Conservation (phyloP, 106 monocot species). For the Dendrobium chrysotoxum region DNA sequence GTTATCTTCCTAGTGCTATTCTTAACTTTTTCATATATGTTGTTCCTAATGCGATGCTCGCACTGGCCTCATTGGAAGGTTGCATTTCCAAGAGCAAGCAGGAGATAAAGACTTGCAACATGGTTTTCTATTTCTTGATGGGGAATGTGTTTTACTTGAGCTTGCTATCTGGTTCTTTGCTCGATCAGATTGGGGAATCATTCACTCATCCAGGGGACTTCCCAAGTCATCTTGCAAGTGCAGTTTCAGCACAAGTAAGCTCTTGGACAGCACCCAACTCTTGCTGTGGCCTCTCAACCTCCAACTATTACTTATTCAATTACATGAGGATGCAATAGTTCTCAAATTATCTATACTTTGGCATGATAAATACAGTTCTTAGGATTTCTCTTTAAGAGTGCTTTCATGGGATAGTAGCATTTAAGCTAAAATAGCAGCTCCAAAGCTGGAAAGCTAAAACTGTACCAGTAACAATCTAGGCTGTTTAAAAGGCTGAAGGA, state of each 20-base stretch:
- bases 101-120: conserved; percentile 67
- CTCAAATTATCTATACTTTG: too few relatives aligned
- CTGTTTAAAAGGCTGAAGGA: too few relatives aligned
- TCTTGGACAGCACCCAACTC: background rate
- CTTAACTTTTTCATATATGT: conserved; percentile 72
- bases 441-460: too few relatives aligned
- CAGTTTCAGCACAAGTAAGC: conserved; percentile 70
- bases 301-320: too few relatives aligned
- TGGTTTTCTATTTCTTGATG: conserved; percentile 84
- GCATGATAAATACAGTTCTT: too few relatives aligned
- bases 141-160: conserved; percentile 85
- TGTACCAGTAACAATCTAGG: too few relatives aligned
- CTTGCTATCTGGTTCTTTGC: conserved; percentile 63
- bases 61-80: conserved; percentile 57
- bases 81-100: conserved; percentile 44
- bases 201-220: conserved; percentile 63
- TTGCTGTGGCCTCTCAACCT: too few relatives aligned
- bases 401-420: too few relatives aligned
- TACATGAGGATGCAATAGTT: too few relatives aligned
- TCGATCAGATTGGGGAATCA: conserved; percentile 70
- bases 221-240: conserved; percentile 56
- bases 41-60: conserved; percentile 65
- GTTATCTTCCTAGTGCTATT: conserved; percentile 71
- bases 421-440: too few relatives aligned
- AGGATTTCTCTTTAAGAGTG: too few relatives aligned